Evolutionary conservation across 2,329 filamentous ascomycete genomes (phyloP).

Genomic region (Diplocarpon mali): DNA sequence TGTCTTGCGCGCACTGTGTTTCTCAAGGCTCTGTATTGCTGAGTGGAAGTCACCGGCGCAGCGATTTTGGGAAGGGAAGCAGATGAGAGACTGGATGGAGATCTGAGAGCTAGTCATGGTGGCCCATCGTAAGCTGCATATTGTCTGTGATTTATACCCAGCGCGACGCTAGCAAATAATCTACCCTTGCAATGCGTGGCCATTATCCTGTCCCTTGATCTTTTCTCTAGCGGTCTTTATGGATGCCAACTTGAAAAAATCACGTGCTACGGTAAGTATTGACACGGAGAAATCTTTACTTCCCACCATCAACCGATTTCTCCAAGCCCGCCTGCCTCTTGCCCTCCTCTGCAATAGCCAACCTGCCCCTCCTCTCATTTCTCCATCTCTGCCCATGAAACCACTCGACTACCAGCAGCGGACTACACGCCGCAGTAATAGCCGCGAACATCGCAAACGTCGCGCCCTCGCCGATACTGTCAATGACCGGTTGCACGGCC

Average conservation of each 20-base stretch:
- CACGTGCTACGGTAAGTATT: neutral
- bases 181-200: no score
- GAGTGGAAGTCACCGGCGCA: no score
- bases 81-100: no score
- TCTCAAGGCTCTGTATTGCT: no score
- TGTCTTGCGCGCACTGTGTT: no score
- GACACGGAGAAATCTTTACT: neutral
- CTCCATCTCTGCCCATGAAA: slow-evolving; percentile 16
- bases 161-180: no score
- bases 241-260: neutral
- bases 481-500: slow-evolving; percentile 18
- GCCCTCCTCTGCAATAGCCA: slow-evolving; percentile 7
- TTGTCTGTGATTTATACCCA: no score
- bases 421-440: slow-evolving; percentile 8
- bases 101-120: no score
- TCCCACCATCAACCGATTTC: neutral
- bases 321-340: slow-evolving; percentile 8
- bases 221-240: no score
- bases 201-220: no score
- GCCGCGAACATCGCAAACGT: slow-evolving; percentile 14
- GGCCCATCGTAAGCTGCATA: no score
- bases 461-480: slow-evolving; percentile 12
- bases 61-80: no score
- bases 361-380: slow-evolving; percentile 9
- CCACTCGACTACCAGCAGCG: slow-evolving; percentile 15